These are phyloP conservation scores for Boletus tylopilopsis DNA, from an alignment of 768 basidiomycete genomes.

Conservation along the genomic window DNA sequence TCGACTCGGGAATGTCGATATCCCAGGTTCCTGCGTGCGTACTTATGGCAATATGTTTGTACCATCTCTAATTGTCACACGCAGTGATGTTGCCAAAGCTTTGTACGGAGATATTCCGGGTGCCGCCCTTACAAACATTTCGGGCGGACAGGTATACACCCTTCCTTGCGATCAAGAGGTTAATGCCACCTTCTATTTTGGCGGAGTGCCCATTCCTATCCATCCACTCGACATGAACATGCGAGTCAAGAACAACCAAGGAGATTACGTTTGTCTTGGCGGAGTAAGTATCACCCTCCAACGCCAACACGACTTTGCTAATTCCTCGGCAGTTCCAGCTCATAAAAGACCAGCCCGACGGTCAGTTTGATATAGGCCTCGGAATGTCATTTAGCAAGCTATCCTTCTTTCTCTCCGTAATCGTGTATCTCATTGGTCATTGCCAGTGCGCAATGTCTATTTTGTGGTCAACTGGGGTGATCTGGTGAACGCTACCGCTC, in stretches of 20 bases:
- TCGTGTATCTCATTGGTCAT: neutral
- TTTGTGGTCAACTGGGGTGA: slow-evolving; percentile 62
- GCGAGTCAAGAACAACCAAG: slow-evolving; percentile 13
- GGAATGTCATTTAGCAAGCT: slow-evolving; percentile 70
- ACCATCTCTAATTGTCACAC: slow-evolving; percentile 12
- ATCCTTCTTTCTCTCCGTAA: neutral
- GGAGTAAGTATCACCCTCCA: slow-evolving; percentile 35
- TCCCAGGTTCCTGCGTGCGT: slow-evolving; percentile 55
- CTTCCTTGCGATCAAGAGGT: slow-evolving; percentile 62
- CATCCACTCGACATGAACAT: slow-evolving; percentile 62
- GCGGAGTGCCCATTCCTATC: slow-evolving; percentile 52
- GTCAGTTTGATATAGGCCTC: slow-evolving; percentile 62
- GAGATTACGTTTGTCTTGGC: slow-evolving; percentile 35
- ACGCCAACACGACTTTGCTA: neutral
- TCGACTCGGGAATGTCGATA: slow-evolving; percentile 70
- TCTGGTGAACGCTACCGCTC: slow-evolving; percentile 43
- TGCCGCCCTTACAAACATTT: slow-evolving; percentile 43
- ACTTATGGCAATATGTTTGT: neutral
- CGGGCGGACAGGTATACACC: slow-evolving; percentile 48
- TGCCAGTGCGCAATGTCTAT: slow-evolving; percentile 63
- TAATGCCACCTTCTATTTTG: slow-evolving; percentile 63
- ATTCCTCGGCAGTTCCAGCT: slow-evolving; percentile 53
- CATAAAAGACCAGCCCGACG: no score
- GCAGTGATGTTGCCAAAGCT: slow-evolving; percentile 50
- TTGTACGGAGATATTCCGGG: slow-evolving; percentile 57